phyloP scores from a whole-genome alignment of 2,329 filamentous ascomycete species.

The Calonectria pseudoturangicola region DNA sequence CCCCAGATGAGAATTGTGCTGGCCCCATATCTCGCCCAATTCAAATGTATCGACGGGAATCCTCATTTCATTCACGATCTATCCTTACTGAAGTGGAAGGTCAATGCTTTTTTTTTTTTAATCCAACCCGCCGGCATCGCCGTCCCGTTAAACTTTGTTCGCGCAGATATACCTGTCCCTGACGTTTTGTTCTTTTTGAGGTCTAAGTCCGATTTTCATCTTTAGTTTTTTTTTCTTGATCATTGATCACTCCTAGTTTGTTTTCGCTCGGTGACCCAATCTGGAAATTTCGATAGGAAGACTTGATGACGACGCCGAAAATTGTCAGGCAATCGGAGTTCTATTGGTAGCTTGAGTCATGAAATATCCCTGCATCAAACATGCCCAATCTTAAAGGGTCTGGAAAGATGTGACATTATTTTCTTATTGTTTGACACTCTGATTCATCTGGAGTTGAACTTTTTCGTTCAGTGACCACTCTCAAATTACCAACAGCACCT shows the following conservation, averaged over 20 bases:
- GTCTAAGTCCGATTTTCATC: background rate
- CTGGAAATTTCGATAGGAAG: background rate
- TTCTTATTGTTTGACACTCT: background rate
- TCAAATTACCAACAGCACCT: background rate
- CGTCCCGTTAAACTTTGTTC: conserved; percentile 10
- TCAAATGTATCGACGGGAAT: background rate
- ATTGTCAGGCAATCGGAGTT: background rate
- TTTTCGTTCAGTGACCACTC: background rate
- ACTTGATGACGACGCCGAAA: background rate
- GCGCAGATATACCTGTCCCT: background rate
- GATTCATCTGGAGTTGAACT: no score
- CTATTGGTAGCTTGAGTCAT: background rate
- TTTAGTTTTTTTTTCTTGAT: background rate
- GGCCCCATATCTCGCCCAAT: conserved; percentile 1
- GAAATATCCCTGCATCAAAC: no score
- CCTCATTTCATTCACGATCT: conserved; percentile 14
- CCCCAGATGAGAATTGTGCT: background rate
- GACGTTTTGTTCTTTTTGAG: background rate
- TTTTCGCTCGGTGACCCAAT: background rate
- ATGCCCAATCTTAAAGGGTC: background rate
- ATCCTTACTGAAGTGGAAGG: conserved; percentile 8
- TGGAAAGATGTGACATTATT: no score
- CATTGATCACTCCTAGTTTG: background rate
- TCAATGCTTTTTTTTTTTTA: background rate
- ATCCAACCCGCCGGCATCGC: conserved; percentile 6